A percentile compares a stretch with the other conserved stretches of the same genome.
Evolutionary conservation across 176 grass and related monocot species (phyloP).

Genomic region (Bolboschoenus planiculmis): DNA sequence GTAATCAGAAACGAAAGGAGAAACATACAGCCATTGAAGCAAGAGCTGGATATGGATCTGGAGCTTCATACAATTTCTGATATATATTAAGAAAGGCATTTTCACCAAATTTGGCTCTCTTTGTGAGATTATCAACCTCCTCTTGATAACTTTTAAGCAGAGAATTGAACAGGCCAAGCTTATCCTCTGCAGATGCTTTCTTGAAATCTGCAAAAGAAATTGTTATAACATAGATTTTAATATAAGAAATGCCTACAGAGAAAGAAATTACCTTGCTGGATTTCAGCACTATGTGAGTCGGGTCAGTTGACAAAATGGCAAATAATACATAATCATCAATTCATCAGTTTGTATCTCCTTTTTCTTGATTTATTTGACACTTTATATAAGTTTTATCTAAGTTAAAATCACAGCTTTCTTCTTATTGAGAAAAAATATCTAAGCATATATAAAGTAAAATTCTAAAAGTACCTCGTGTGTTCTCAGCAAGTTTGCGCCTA

Average conservation of each 20-base stretch:
- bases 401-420: not conserved
- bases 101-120: constrained; percentile 99
- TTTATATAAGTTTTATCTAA: not conserved
- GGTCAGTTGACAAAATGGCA: not conserved
- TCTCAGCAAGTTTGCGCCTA: constrained; percentile 91
- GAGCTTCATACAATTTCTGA: constrained; percentile 99
- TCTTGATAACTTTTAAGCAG: constrained; percentile 97
- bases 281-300: not conserved
- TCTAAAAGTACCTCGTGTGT: constrained; percentile 43
- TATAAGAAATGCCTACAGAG: not conserved
- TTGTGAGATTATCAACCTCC: constrained; percentile 98
- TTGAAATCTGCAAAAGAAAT: constrained; percentile 68
- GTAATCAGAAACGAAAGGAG: not conserved
- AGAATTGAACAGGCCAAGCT: constrained; percentile 84
- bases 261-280: not conserved
- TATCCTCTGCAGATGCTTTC: constrained; percentile 83
- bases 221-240: not conserved
- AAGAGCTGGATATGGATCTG: constrained; percentile 98
- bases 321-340: not conserved
- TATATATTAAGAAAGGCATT: constrained; percentile 99
- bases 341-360: not conserved
- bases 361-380: not conserved
- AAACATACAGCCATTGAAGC: constrained; percentile 83
- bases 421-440: not conserved
- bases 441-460: not conserved